phyloP scores from a whole-genome alignment of 169 alveolate species.

The Eimeria necatrix region DNA sequence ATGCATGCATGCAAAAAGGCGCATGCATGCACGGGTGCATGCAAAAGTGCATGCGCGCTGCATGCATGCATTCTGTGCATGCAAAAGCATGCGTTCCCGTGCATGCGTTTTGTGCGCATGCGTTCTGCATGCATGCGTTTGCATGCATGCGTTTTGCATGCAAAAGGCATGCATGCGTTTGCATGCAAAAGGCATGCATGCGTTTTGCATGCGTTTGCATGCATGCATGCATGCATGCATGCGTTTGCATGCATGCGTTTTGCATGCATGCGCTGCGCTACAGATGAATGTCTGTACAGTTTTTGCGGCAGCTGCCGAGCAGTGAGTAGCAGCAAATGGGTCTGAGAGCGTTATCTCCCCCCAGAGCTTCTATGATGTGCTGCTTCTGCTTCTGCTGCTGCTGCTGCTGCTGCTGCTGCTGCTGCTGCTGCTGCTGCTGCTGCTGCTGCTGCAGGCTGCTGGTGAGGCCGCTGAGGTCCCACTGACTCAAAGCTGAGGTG shows the following conservation, averaged over 20 bases:
- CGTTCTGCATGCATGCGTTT: too few species aligned
- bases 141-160: too few species aligned
- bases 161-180: too few species aligned
- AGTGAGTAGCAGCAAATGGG: conserved; percentile 31
- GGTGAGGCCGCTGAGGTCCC: conserved; percentile 33
- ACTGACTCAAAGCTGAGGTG: conserved; percentile 42
- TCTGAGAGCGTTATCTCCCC: conserved; percentile 9
- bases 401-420: conserved; percentile 47
- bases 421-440: conserved; percentile 36
- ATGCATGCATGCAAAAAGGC: not conserved
- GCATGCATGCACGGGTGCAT: conserved; percentile 26
- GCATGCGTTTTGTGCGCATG: too few species aligned
- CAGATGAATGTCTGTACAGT: conserved; percentile 28
- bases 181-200: not conserved
- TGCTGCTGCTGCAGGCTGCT: conserved; percentile 14
- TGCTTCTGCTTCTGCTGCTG: conserved; percentile 50
- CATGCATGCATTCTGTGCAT: not conserved
- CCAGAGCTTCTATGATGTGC: conserved; percentile 10
- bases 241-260: not conserved
- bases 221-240: conserved; percentile 3
- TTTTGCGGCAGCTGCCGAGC: conserved; percentile 6
- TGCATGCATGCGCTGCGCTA: conserved; percentile 28
- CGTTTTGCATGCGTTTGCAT: not conserved
- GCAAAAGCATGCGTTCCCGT: too few species aligned
- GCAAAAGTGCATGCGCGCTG: not conserved